Percentiles rank a stretch among this genome's conserved stretches.
phyloP scores from a whole-genome alignment of 768 basidiomycete species.

The Tulasnella sp. region DNA sequence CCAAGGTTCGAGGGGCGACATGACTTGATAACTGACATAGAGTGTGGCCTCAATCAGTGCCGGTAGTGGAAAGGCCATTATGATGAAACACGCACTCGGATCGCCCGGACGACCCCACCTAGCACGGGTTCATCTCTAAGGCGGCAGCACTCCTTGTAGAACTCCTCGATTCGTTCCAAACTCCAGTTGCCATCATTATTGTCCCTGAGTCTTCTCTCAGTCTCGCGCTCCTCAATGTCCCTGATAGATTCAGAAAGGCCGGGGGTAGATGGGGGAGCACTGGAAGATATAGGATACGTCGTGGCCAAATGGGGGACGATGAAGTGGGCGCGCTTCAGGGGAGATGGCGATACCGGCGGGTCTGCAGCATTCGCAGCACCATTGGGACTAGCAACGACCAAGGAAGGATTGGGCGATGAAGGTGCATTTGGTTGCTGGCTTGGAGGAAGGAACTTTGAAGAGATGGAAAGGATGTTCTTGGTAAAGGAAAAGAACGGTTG shows the following conservation, averaged over 20 bases:
- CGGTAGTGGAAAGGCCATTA: not conserved
- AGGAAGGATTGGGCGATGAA: constrained; percentile 14
- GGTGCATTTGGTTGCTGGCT: constrained; percentile 27
- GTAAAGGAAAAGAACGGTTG: constrained; percentile 49
- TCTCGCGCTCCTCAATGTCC: constrained; percentile 64
- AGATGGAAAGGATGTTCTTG: constrained; percentile 21
- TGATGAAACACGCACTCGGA: constrained; percentile 43
- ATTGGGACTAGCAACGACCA: not conserved
- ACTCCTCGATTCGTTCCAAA: constrained; percentile 67
- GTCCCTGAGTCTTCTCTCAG: constrained; percentile 41
- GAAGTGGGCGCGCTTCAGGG: constrained; percentile 82
- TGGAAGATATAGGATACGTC: constrained; percentile 78
- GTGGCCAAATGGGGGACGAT: constrained; percentile 76
- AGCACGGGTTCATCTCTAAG: constrained; percentile 63
- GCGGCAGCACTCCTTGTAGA: constrained; percentile 76
- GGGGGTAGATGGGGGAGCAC: constrained; percentile 72
- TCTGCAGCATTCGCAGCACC: not conserved
- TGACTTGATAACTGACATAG: constrained; percentile 38
- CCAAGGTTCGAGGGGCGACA: constrained; percentile 53
- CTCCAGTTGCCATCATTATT: constrained; percentile 60
- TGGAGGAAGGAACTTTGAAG: constrained; percentile 63
- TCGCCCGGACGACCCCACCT: constrained; percentile 48
- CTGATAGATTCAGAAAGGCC: constrained; percentile 69
- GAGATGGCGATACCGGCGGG: constrained; percentile 30
- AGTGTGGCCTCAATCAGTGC: constrained; percentile 23